Conservation (phyloP, 495 filamentous ascomycete genomes). For the Apodospora peruviana region DNA sequence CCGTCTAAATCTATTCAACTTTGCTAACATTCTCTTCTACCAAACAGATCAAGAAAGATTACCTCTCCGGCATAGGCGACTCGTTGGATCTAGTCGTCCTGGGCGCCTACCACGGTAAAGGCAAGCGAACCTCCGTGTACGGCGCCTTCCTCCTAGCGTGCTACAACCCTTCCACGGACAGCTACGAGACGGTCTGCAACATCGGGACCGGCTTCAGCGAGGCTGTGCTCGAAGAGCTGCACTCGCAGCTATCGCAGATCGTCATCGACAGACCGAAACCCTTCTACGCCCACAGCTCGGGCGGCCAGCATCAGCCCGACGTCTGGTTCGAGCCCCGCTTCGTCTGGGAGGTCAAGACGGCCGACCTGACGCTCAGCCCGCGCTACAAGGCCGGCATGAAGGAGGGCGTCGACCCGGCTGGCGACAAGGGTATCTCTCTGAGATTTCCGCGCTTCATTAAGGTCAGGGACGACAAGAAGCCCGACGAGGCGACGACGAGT, state of each 20-base stretch:
- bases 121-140: conserved; percentile 91
- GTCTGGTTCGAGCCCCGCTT: conserved; percentile 95
- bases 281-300: conserved; percentile 80
- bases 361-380: conserved; percentile 87
- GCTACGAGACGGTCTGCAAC: conserved; percentile 93
- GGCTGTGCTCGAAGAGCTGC: conserved; percentile 73
- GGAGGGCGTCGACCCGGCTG: conserved; percentile 60
- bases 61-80: conserved; percentile 86
- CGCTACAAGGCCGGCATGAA: conserved; percentile 76
- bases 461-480: conserved; percentile 86
- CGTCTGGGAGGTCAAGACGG: conserved; percentile 97
- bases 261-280: conserved; percentile 88
- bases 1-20: background rate
- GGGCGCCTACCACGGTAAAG: conserved; percentile 88
- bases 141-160: conserved; percentile 93
- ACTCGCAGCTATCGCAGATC: conserved; percentile 61
- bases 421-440: conserved; percentile 79
- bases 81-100: conserved; percentile 95
- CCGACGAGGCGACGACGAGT: conserved; percentile 80
- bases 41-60: conserved; percentile 87
- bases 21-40: background rate
- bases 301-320: conserved; percentile 88
- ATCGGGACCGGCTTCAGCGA: conserved; percentile 97
- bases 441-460: conserved; percentile 91
- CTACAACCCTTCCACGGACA: conserved; percentile 73